Conservation (phyloP, 768 basidiomycete genomes). For the Boletus fagicola region DNA sequence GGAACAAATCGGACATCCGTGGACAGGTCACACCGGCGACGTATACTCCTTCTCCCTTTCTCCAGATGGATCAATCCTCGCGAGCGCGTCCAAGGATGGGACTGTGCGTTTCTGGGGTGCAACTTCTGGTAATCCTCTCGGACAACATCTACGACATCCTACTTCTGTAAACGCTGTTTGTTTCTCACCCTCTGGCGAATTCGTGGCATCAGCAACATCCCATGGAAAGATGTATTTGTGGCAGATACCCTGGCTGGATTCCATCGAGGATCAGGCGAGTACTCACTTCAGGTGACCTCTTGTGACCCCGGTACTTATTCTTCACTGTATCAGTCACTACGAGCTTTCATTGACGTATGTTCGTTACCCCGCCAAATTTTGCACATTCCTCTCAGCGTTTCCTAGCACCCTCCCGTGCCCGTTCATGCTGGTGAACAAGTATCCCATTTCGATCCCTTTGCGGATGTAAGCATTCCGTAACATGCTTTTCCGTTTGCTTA, state of each 20-base stretch:
- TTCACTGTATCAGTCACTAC: no score
- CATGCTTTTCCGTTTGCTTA: no score
- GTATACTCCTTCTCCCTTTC: no score
- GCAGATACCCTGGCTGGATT: background rate
- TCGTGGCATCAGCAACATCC: background rate
- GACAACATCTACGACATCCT: conserved; percentile 4
- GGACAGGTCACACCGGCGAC: conserved; percentile 6
- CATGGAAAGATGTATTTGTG: conserved; percentile 1
- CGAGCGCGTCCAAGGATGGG: background rate
- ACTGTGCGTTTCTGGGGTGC: conserved; percentile 11
- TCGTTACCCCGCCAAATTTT: no score
- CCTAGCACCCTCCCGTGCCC: no score
- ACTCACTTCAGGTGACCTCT: no score
- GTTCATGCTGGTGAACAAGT: no score
- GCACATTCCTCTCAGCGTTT: no score
- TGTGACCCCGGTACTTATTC: no score
- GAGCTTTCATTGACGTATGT: no score
- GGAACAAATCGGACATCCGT: background rate
- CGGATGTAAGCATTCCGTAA: no score
- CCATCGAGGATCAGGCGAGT: background rate
- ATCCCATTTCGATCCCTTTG: no score
- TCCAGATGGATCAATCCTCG: background rate
- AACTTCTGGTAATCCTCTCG: background rate
- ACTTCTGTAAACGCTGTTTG: accelerated
- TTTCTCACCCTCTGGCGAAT: background rate